These are phyloP conservation scores for Chaetomiaceae sp. DNA, from an alignment of 2,329 filamentous ascomycete species.

Conservation along the genomic window DNA sequence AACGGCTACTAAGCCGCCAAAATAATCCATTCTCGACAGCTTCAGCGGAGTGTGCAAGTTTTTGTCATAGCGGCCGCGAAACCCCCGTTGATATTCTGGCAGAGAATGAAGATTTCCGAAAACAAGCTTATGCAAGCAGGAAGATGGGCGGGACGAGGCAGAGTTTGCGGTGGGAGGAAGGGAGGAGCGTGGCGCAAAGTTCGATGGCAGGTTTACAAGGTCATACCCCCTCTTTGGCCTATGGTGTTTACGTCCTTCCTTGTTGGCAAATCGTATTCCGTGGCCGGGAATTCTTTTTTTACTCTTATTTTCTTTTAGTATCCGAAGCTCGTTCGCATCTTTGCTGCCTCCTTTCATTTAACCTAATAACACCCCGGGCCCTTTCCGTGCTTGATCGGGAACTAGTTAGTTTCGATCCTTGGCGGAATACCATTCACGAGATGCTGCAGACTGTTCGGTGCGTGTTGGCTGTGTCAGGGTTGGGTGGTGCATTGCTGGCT, in stretches of 20 bases:
- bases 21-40: not conserved
- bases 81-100: slow-evolving; percentile 21
- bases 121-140: slow-evolving; percentile 11
- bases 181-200: slow-evolving; percentile 23
- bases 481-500: no score
- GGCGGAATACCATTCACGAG: slow-evolving; percentile 29
- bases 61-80: slow-evolving; percentile 9
- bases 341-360: slow-evolving; percentile 22
- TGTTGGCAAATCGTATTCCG: slow-evolving; percentile 35
- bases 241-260: slow-evolving; percentile 34
- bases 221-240: slow-evolving; percentile 24
- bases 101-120: slow-evolving; percentile 15
- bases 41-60: not conserved
- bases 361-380: slow-evolving; percentile 29
- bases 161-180: slow-evolving; percentile 18
- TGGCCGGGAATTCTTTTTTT: slow-evolving; percentile 35
- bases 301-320: slow-evolving; percentile 41
- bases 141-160: slow-evolving; percentile 11
- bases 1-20: slow-evolving; percentile 80
- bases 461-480: not conserved
- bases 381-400: slow-evolving; percentile 37
- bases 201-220: slow-evolving; percentile 23
- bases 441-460: slow-evolving; percentile 9
- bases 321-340: slow-evolving; percentile 26
- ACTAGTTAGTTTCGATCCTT: slow-evolving; percentile 38